Evolutionary conservation across 2,329 filamentous ascomycete species (phyloP), one percentile per base, ranked within the genome.

Genomic region (Blumeriella jaapii): DNA sequence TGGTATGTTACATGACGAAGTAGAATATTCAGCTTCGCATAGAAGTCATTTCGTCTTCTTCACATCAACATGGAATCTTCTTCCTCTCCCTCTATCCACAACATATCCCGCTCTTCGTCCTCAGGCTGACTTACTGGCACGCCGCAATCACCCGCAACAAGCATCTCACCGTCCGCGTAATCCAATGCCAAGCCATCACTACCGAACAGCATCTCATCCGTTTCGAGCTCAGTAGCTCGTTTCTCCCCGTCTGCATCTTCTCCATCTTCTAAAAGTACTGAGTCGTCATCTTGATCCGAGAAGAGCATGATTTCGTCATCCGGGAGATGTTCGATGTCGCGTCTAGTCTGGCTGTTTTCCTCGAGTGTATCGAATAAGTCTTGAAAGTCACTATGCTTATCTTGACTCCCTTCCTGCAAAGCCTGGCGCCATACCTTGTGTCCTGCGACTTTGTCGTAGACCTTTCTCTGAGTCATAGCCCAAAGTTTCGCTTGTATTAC

Each of bases 401-500:
- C 12, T 5, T 38, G 8, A 13, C 11, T 23, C 4, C 24, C 7
- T 10, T 15, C 7, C 29, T 19, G 13, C 22, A 1, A 14, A 16
- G 12, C 9, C 8, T 17, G 10, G 12, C 23, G n/a, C 29, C 31
- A 39, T 16, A 47, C 5, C 17, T 33, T 41, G 14, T 35, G 38
- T 3, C 34, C 37, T 10, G 38, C 37, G 11, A 35, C 29, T 4
- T 38, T 26, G 23, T 50, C 36, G 23, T 44, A 44, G 6, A 52
- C 14, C 6, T 40, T 44, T 20, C 24, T 40, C 18, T 50, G 49
- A 46, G 51, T 52, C 44, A 52, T 52, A 8, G 27, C 30, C 49
- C 49, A 54, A 12, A 52, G 10, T 16, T 41, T 41, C 2, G 36
- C 23, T 26, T 48, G 36, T 13, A 51, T 36, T 5, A 48, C 45